Evolutionary conservation across 2,329 filamentous ascomycete species (phyloP).

Genomic region (Pestalotiopsis sp.): DNA sequence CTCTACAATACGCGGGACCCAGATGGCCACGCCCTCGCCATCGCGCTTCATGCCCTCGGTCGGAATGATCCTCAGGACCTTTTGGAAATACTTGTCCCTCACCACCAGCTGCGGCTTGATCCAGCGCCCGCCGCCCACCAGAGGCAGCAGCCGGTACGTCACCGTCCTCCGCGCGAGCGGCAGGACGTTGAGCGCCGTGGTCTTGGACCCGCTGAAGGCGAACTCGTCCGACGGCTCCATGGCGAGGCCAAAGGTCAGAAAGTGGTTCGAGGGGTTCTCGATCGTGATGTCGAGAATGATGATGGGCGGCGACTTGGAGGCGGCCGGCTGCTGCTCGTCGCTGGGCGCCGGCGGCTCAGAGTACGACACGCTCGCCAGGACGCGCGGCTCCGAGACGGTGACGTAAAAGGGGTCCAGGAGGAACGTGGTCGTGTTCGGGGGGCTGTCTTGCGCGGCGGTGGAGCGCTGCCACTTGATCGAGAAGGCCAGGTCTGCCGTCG

Average conservation of each 20-base stretch:
- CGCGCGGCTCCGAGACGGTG: constrained; percentile 83
- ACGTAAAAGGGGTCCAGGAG: constrained; percentile 80
- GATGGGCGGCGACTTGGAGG: constrained; percentile 38
- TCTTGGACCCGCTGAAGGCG: constrained; percentile 88
- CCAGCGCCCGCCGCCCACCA: constrained; percentile 61
- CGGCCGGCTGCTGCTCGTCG: constrained; percentile 23
- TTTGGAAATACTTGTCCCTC: constrained; percentile 90
- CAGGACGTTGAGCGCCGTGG: constrained; percentile 77
- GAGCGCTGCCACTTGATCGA: constrained; percentile 76
- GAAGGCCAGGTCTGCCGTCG: constrained; percentile 75
- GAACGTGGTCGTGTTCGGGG: constrained; percentile 67
- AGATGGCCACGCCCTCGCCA: constrained; percentile 66
- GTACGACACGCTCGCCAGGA: constrained; percentile 65
- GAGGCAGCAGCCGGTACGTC: constrained; percentile 75
- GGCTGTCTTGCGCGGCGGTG: constrained; percentile 17
- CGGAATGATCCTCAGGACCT: constrained; percentile 79
- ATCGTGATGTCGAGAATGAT: constrained; percentile 64
- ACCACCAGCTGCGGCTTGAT: constrained; percentile 75
- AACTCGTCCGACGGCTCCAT: constrained; percentile 95
- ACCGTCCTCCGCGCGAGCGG: constrained; percentile 77
- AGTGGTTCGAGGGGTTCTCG: constrained; percentile 93
- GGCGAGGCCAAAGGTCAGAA: constrained; percentile 86
- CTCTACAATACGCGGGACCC: constrained; percentile 53
- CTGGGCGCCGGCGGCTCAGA: constrained; percentile 32
- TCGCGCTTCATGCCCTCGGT: constrained; percentile 72